A percentile compares a stretch with the other conserved stretches of the same genome.
phyloP scores from a whole-genome alignment of 352 stramenopile genomes.

The Globisporangium solare region DNA sequence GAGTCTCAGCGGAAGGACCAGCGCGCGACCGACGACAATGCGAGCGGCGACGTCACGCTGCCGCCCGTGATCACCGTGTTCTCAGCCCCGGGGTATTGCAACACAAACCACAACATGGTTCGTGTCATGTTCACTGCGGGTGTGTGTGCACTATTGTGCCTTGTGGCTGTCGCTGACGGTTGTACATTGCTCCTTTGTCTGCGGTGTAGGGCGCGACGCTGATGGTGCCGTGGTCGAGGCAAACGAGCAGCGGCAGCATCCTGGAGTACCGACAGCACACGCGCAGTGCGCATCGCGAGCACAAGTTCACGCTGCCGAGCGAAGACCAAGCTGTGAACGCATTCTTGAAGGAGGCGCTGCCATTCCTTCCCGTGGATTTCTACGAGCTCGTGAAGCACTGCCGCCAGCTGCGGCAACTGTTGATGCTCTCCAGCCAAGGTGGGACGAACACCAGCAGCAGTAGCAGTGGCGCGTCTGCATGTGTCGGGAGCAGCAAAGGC shows the following conservation, averaged over 20 bases:
- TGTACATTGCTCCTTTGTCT: neutral
- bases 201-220: slow-evolving; percentile 50
- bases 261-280: slow-evolving; percentile 72
- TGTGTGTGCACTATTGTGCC: neutral
- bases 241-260: slow-evolving; percentile 5
- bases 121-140: neutral
- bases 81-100: slow-evolving; percentile 82
- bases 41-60: slow-evolving; percentile 20
- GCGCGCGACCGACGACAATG: slow-evolving; percentile 9
- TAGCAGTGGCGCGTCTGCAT: neutral
- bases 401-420: slow-evolving; percentile 32
- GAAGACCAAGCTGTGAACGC: slow-evolving; percentile 49
- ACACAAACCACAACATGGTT: slow-evolving; percentile 74
- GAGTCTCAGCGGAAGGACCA: neutral
- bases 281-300: slow-evolving; percentile 49
- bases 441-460: neutral
- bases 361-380: slow-evolving; percentile 77
- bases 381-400: slow-evolving; percentile 68
- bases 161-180: neutral
- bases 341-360: slow-evolving; percentile 52
- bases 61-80: slow-evolving; percentile 77
- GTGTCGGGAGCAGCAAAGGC: neutral
- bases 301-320: slow-evolving; percentile 43
- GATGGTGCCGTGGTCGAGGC: slow-evolving; percentile 49
- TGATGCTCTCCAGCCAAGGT: slow-evolving; percentile 12